These are phyloP conservation scores for Phyllosticta citribraziliensis DNA, from an alignment of 2,329 filamentous ascomycete species.

Conservation along the genomic window DNA sequence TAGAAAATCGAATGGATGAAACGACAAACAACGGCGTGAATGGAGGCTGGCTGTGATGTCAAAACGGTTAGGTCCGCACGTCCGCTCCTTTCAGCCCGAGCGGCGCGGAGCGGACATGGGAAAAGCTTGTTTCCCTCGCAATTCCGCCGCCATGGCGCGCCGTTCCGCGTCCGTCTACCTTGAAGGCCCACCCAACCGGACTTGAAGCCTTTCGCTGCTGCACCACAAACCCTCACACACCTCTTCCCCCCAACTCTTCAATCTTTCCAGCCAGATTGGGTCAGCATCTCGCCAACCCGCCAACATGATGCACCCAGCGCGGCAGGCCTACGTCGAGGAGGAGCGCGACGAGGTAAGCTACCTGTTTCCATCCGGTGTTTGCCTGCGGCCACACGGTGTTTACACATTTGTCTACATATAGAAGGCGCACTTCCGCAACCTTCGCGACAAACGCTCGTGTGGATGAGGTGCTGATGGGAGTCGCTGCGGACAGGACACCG, in stretches of 20 bases:
- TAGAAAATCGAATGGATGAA: background rate
- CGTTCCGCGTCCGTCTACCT: background rate
- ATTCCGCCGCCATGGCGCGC: background rate
- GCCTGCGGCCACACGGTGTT: conserved; percentile 20
- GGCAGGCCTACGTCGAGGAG: conserved; percentile 92
- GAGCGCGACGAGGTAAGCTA: conserved; percentile 53
- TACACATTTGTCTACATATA: conserved; percentile 9
- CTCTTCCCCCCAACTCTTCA: background rate
- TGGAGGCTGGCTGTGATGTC: background rate
- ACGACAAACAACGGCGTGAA: background rate
- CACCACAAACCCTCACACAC: background rate
- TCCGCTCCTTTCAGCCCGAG: background rate
- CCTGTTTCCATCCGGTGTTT: conserved; percentile 15
- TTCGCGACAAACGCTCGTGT: conserved; percentile 4
- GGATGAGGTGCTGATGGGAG: conserved; percentile 6
- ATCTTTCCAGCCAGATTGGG: background rate
- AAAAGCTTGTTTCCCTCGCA: background rate
- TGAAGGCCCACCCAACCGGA: background rate
- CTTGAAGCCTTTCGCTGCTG: background rate
- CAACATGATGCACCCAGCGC: conserved; percentile 65
- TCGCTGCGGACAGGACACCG: conserved; percentile 35
- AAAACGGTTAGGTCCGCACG: background rate
- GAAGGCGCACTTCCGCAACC: conserved; percentile 6
- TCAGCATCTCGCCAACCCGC: conserved; percentile 1
- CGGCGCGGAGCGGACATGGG: background rate